phyloP scores from a whole-genome alignment of 345 rosid species.

The Brassica rapa region DNA sequence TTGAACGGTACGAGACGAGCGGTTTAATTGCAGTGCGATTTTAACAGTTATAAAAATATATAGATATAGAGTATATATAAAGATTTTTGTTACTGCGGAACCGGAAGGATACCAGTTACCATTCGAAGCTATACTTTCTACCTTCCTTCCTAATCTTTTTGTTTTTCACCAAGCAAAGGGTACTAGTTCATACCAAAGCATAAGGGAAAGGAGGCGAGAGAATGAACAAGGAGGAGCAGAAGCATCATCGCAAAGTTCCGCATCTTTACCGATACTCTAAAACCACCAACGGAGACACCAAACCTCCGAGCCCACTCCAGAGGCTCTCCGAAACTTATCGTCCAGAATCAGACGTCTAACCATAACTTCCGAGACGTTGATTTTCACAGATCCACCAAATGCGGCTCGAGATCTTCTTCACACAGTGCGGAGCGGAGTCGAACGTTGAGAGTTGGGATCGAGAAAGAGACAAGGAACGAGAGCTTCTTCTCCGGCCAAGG shows the following conservation, averaged over 20 bases:
- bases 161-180: neutral
- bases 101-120: no score
- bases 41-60: no score
- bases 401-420: constrained; percentile 51
- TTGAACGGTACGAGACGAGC: no score
- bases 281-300: constrained; percentile 35
- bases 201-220: constrained; percentile 18
- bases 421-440: constrained; percentile 18
- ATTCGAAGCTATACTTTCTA: neutral
- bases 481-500: constrained; percentile 35
- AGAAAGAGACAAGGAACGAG: constrained; percentile 25
- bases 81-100: no score
- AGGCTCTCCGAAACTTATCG: constrained; percentile 32
- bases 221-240: constrained; percentile 48
- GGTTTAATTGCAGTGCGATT: no score
- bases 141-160: neutral
- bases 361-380: constrained; percentile 28
- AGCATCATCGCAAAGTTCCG: constrained; percentile 44
- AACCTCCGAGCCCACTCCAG: constrained; percentile 29
- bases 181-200: constrained; percentile 31
- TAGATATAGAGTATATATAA: no score
- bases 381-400: constrained; percentile 63
- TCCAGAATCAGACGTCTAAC: constrained; percentile 25
- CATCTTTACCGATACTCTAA: constrained; percentile 39
- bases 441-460: neutral